These are phyloP conservation scores for Pythium aphanidermatum DNA, from an alignment of 352 stramenopile species.

Conservation along the genomic window DNA sequence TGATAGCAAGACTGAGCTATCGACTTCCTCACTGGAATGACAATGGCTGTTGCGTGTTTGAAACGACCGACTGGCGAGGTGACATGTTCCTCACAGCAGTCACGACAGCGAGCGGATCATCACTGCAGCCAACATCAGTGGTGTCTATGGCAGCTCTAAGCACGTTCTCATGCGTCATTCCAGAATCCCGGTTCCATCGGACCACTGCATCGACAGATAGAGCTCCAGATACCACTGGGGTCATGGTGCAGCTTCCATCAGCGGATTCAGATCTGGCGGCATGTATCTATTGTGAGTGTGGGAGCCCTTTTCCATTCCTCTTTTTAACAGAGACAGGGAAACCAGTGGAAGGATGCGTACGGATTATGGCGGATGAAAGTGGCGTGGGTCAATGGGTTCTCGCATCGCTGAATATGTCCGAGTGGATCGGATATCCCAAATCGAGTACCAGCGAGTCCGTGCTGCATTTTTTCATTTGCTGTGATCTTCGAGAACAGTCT, in stretches of 20 bases:
- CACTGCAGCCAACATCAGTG: background rate
- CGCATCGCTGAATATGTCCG: no score
- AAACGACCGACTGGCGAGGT: conserved; percentile 51
- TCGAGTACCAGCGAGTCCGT: background rate
- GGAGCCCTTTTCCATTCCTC: no score
- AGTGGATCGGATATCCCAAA: no score
- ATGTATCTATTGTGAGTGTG: no score
- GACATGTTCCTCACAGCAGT: conserved; percentile 43
- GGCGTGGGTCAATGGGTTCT: no score
- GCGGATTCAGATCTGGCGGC: no score
- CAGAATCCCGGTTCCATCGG: conserved; percentile 4
- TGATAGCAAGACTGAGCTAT: conserved; percentile 31
- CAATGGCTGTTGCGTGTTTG: conserved; percentile 38
- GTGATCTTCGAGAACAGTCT: conserved; percentile 1
- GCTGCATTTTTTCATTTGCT: conserved; percentile 2
- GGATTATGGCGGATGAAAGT: no score
- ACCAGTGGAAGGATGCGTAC: no score
- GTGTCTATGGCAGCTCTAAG: conserved; percentile 14
- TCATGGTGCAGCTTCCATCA: background rate
- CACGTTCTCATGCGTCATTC: conserved; percentile 34
- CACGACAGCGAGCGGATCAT: conserved; percentile 4
- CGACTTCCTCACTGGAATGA: conserved; percentile 30
- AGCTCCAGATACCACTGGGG: background rate
- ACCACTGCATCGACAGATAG: background rate
- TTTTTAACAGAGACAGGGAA: no score